Base-by-base conservation (phyloP, 192 early-diverging fungal genomes). In the Paraglomus occultum region DNA sequence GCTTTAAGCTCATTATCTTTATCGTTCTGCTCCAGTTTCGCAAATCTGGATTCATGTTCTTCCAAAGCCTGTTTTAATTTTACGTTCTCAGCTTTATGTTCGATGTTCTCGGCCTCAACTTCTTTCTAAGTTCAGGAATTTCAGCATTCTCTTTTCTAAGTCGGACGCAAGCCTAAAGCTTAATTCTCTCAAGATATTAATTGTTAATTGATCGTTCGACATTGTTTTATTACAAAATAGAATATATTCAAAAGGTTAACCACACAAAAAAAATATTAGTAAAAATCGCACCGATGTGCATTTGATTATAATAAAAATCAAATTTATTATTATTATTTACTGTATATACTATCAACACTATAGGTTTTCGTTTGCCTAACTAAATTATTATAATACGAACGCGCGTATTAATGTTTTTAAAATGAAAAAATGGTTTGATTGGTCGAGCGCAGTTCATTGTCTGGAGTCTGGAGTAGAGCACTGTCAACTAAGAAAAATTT, bases 111-210 rank as follows among this genome's bases (percentile, higher is more conserved):
- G 6, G 39, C 39, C 31, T 31, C 31, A 31, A 42, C 61, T 63
- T 63, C 42, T 63, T 7, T 63, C 44, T 63, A 63, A 63, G 61
- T 46, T 63, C 61, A 63, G 54, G 54, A 57, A 57, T 57, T 57
- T 57, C 6, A 57, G 54, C 6, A 57, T 57, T 57, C 22, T 57
- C 31, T 31, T 31, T 31, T 3, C 31, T 31, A 31, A 31, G 31
- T 31, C n/a, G n/a, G n/a, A n/a, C n/a, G n/a, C 57, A n/a, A 23
- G 57, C 57, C n/a, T 59, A 31, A 31, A n/a, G n/a, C 43, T 59
- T 59, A 59, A 59, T n/a, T 59, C 57, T 59, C n/a, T 59, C 23
- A 59, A 59, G 6, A n/a, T 9, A 59, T 59, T n/a, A n/a, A 59
- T 59, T 59, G 57, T 6, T 5, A 31, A 59, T 39, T 59, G 20